These are phyloP conservation scores for Colletotrichum musae DNA, from an alignment of 2,329 filamentous ascomycete genomes.

Conservation along the genomic window DNA sequence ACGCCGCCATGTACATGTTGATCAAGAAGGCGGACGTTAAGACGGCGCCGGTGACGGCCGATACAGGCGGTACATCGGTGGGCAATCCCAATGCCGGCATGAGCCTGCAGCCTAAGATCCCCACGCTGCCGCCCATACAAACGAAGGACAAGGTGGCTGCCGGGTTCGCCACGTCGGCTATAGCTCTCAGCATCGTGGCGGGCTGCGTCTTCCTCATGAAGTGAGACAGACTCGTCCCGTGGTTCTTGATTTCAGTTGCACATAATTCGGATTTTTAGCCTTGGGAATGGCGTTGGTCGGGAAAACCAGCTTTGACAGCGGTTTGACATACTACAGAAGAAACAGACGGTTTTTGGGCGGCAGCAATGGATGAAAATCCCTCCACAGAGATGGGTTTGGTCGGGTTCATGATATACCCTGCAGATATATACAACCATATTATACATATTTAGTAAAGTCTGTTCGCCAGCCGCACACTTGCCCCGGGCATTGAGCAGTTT, in stretches of 20 bases:
- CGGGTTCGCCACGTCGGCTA: constrained; percentile 67
- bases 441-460: background rate
- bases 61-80: constrained; percentile 72
- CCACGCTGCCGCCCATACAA: constrained; percentile 58
- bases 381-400: constrained; percentile 2
- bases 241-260: constrained; percentile 1
- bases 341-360: constrained; percentile 10
- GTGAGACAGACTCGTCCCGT: constrained; percentile 1
- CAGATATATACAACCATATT: background rate
- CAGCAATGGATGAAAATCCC: constrained; percentile 8
- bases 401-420: constrained; percentile 33
- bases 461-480: background rate
- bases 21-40: constrained; percentile 53
- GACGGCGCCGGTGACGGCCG: constrained; percentile 63
- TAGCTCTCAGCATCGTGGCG: constrained; percentile 64
- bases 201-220: constrained; percentile 65
- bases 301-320: constrained; percentile 37
- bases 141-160: constrained; percentile 68
- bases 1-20: constrained; percentile 74
- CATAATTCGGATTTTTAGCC: constrained; percentile 24
- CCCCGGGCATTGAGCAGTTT: background rate
- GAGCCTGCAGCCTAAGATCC: constrained; percentile 44
- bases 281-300: constrained; percentile 8
- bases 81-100: constrained; percentile 65
- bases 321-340: constrained; percentile 19